Conservation (phyloP, 805 yeast genomes). For the Saccharomycopsis sp. region DNA sequence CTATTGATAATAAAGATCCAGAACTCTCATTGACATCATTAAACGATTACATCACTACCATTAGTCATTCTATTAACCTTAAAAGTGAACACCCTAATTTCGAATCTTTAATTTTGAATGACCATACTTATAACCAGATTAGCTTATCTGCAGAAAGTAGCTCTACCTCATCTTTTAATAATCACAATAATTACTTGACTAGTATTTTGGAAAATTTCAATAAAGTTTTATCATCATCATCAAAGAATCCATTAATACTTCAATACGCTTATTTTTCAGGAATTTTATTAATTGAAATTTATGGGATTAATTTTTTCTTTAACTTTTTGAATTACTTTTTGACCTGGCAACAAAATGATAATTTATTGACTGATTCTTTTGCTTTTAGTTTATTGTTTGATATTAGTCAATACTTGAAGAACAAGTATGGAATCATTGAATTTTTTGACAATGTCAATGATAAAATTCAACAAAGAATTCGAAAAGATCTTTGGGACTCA, state of each 20-base stretch:
- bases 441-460: neutral
- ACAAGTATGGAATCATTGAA: too few relatives aligned
- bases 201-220: constrained; percentile 8
- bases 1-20: neutral
- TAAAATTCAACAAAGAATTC: neutral
- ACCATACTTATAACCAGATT: too few relatives aligned
- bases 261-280: constrained; percentile 8
- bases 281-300: constrained; percentile 22
- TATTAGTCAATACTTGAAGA: too few relatives aligned
- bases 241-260: neutral
- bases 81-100: constrained; percentile 12
- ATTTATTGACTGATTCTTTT: too few relatives aligned
- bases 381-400: too few relatives aligned
- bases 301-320: constrained; percentile 38
- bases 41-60: too few relatives aligned
- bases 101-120: constrained; percentile 2
- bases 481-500: constrained; percentile 9
- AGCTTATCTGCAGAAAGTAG: neutral
- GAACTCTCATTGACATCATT: too few relatives aligned
- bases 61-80: too few relatives aligned
- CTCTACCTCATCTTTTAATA: too few relatives aligned
- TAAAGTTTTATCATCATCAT: neutral
- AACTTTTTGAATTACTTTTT: constrained; percentile 37
- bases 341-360: too few relatives aligned
- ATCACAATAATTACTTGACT: constrained; percentile 4